phyloP scores from a whole-genome alignment of 495 filamentous ascomycete species.

The Astrothelium subdiscretum region DNA sequence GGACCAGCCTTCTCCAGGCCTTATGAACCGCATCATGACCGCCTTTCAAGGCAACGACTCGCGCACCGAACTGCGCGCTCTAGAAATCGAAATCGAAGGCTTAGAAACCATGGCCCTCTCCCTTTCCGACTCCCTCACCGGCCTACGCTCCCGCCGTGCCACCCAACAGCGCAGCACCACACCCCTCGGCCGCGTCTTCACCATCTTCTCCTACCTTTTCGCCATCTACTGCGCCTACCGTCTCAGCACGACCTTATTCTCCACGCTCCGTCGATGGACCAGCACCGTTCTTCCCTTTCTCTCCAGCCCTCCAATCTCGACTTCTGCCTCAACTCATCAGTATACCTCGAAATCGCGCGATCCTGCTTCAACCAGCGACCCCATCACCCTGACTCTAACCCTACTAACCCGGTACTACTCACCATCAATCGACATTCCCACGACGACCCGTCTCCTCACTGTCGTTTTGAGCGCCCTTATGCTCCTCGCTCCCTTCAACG shows the following conservation, averaged over 20 bases:
- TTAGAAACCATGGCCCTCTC: constrained; percentile 62
- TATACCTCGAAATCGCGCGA: constrained; percentile 39
- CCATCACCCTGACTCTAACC: constrained; percentile 65
- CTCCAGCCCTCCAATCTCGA: constrained; percentile 59
- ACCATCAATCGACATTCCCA: constrained; percentile 54
- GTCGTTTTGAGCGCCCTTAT: constrained; percentile 70
- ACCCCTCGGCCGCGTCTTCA: constrained; percentile 44
- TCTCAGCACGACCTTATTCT: constrained; percentile 53
- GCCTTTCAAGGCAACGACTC: constrained; percentile 51
- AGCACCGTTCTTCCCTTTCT: constrained; percentile 49
- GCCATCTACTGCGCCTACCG: constrained; percentile 67
- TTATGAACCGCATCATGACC: constrained; percentile 57
- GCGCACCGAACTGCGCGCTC: constrained; percentile 47
- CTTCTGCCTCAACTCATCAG: constrained; percentile 51
- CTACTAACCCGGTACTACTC: constrained; percentile 62
- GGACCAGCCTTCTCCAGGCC: constrained; percentile 39
- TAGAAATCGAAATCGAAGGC: constrained; percentile 66
- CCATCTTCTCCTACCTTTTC: constrained; percentile 49
- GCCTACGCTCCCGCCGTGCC: constrained; percentile 46
- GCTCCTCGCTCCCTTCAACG: constrained; percentile 61
- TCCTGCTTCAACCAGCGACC: constrained; percentile 58
- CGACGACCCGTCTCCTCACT: constrained; percentile 67
- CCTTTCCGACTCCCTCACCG: constrained; percentile 47
- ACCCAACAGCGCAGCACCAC: constrained; percentile 52
- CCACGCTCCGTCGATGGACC: constrained; percentile 45